phyloP scores from a whole-genome alignment of 805 yeast genomes.

The Blastobotrys chiropterorum region DNA sequence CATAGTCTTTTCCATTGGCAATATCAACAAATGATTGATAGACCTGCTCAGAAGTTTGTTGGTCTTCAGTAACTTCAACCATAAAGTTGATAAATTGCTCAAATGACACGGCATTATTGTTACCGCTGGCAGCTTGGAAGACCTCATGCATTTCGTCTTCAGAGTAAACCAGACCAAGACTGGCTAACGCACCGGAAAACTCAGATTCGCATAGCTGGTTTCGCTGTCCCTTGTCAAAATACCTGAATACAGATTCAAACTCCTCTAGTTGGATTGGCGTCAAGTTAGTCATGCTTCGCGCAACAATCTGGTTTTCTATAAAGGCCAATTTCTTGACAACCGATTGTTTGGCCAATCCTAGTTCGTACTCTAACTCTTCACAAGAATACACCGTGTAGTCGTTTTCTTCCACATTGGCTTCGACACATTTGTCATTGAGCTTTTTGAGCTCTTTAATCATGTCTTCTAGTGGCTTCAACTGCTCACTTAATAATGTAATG shows the following conservation, averaged over 20 bases:
- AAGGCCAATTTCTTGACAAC: constrained; percentile 37
- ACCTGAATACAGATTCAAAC: constrained; percentile 40
- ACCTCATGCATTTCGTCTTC: constrained; percentile 35
- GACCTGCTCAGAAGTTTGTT: constrained; percentile 34
- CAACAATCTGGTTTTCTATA: constrained; percentile 38
- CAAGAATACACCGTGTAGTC: constrained; percentile 32
- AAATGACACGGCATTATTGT: constrained; percentile 24
- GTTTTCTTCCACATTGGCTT: constrained; percentile 35
- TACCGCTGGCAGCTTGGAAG: constrained; percentile 29
- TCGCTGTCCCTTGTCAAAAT: constrained; percentile 34
- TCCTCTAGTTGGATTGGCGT: constrained; percentile 37
- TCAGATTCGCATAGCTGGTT: constrained; percentile 37
- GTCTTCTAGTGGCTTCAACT: constrained; percentile 32
- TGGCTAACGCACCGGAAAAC: constrained; percentile 39
- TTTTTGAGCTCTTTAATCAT: constrained; percentile 26
- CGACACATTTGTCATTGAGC: constrained; percentile 25
- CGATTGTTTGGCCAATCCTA: constrained; percentile 33
- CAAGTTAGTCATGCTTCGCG: constrained; percentile 29
- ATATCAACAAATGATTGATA: constrained; percentile 36
- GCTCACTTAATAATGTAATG: constrained; percentile 32
- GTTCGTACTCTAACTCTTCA: constrained; percentile 36
- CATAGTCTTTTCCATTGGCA: constrained; percentile 34
- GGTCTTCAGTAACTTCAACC: constrained; percentile 37
- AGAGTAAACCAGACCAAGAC: constrained; percentile 35
- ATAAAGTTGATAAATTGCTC: constrained; percentile 32